A percentile compares a stretch with the other conserved stretches of the same genome.
Evolutionary conservation across 2,329 filamentous ascomycete genomes (phyloP).

Genomic region (Colletotrichum siamense): DNA sequence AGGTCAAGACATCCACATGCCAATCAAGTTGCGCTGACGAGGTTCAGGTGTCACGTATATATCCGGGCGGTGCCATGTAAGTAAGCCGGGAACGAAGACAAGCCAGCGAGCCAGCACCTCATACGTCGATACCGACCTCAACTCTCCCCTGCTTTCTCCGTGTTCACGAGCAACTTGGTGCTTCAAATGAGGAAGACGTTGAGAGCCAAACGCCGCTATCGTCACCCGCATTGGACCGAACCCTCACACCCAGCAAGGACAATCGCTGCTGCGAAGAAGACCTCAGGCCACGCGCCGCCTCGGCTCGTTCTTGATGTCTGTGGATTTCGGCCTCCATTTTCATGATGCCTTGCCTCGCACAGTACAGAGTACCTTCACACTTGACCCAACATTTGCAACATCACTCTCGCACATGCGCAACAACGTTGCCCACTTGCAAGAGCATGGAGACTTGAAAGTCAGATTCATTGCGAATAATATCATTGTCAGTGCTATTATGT

Average conservation of each 20-base stretch:
- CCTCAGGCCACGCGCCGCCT: not conserved
- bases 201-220: not conserved
- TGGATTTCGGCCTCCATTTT: not conserved
- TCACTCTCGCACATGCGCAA: not conserved
- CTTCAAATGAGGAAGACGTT: not conserved
- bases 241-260: not conserved
- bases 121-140: not conserved
- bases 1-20: not conserved
- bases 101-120: not conserved
- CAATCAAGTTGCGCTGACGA: conserved; percentile 8
- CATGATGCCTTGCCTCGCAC: not conserved
- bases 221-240: not conserved
- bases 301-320: not conserved
- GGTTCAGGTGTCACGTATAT: conserved; percentile 16
- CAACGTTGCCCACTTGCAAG: not conserved
- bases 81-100: conserved; percentile 4
- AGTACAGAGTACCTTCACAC: not conserved
- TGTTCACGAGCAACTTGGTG: not conserved
- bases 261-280: not conserved
- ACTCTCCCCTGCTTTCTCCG: not conserved
- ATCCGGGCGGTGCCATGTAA: conserved; percentile 13
- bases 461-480: not conserved
- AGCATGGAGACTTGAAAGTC: not conserved
- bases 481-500: not conserved
- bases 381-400: not conserved